Evolutionary conservation across 2,329 filamentous ascomycete genomes (phyloP), one percentile per base, ranked within the genome.

Genomic region (Fusarium pilosicola): DNA sequence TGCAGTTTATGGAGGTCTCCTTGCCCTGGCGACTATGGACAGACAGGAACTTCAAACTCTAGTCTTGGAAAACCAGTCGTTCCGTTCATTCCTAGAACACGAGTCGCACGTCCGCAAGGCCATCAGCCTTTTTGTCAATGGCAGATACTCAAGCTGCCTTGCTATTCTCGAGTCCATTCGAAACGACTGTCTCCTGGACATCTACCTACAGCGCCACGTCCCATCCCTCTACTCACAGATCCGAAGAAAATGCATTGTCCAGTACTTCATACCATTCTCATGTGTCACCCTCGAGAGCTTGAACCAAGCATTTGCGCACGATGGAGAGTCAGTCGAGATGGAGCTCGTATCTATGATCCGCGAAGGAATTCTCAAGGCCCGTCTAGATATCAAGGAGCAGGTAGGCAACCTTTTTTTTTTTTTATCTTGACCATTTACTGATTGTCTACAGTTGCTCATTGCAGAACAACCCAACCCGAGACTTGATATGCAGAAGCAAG

Each of bases 21-120:
- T 96, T 74, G 94, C 96, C 11, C 88, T 99, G 30, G 96, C 96
- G 32, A 95, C 94, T 5, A 97, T 98, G 93, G 89, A 93, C 68
- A 90, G 96, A 54, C 85, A 87, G 13, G 91, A 94, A 70, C 86
- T 99, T 28, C 93, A 96, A 80, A 85, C 83, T 11, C 86, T 87
- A 12, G 94, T 98, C 6, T 88, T 99, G 1, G 94, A 96, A 42
- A 97, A 94, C 79, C 85, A 86, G 39, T 86, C 88, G 17, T 99
- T 99, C 85, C 92, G 96, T 59, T 90, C 89, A 51, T 97, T 96
- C 80, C 88, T 99, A 20, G 96, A 98, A 81, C 88, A 97, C 2
- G 96, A 98, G 82, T 95, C 96, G 7, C 96, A 98, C 78, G 93
- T 99, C 71, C 93, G 96, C 73, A 95, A 95, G 66, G 96, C 96